Base-by-base conservation (phyloP, 306 rosid species). In the Heteromeles arbutifolia region DNA sequence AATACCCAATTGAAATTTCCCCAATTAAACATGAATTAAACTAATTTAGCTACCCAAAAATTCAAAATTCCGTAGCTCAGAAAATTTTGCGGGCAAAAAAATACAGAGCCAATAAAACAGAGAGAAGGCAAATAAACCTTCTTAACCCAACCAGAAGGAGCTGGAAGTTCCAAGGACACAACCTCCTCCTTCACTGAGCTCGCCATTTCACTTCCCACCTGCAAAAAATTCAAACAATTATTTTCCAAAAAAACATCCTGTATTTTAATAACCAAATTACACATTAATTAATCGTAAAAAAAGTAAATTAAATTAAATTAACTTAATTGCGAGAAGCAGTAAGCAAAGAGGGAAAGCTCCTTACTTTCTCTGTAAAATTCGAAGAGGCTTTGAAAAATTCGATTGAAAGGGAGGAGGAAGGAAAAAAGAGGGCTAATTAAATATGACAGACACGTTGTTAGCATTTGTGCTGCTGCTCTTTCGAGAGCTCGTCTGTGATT, bases 71-170 rank as follows among this genome's bases (percentile, higher is more conserved):
- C 29, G 61, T 61, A 25, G 3, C 32, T 68, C 69, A 26, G 11
- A 29, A 57, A 9, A 12, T 6, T 3, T 65, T 72, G 75, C 25
- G 74, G 74, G 83, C 39, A 31, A 41, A 29, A 28, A 19, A 79
- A 64, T 24, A 28, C 32, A 80, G 11, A 72, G 13, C 18, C 31
- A 5, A 19, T 24, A 29, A 9, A 54, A 54, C 29, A 72, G 31
- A 58, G 65, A 67, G 52, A 62, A 67, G 79, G 19, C 17, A 62
- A 28, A 29, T 12, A 64, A 64, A 95, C 98, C 95, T 92, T 90
- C 86, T 95, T 95, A 74, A 82, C 82, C 98, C 98, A 95, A 80
- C 96, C 97, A 84, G 93, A 74, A 69, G 98, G 98, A 83, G 98
- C 98, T 62, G 97, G 97, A 5, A 95, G 89, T 80, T 95, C 98